A percentile compares a stretch with the other conserved stretches of the same genome.
Evolutionary conservation across 495 filamentous ascomycete genomes (phyloP).

Genomic region (Penicillium cosmopolitanum): DNA sequence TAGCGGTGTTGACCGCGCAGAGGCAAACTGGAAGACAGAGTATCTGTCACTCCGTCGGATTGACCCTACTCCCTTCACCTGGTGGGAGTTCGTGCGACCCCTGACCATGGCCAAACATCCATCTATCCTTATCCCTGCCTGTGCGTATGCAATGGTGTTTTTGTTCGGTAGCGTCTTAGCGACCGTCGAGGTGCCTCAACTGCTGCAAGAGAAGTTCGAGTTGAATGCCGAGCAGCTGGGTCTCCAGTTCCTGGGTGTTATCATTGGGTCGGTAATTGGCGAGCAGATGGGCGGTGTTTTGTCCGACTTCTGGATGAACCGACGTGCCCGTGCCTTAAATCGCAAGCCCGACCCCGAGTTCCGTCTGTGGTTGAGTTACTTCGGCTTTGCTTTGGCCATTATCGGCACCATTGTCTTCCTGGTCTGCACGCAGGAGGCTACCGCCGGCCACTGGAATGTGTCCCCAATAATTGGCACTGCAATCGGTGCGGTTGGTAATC

Average conservation of each 20-base stretch:
- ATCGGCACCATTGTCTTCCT: conserved; percentile 56
- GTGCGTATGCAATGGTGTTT: conserved; percentile 58
- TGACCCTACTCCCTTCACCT: conserved; percentile 50
- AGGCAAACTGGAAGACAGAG: conserved; percentile 37
- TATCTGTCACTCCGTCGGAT: conserved; percentile 51
- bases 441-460: conserved; percentile 48
- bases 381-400: conserved; percentile 50
- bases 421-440: conserved; percentile 43
- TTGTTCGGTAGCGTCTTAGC: conserved; percentile 47
- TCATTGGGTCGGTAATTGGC: conserved; percentile 57
- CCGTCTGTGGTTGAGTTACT: conserved; percentile 58
- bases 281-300: conserved; percentile 56
- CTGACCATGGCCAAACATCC: conserved; percentile 43
- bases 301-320: conserved; percentile 54
- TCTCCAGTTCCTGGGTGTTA: conserved; percentile 54
- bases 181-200: conserved; percentile 56
- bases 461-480: conserved; percentile 54
- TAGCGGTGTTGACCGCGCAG: conserved; percentile 21
- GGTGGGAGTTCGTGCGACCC: conserved; percentile 52
- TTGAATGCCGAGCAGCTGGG: conserved; percentile 58
- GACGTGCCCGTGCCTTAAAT: conserved; percentile 27
- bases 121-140: conserved; percentile 50
- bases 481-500: conserved; percentile 55
- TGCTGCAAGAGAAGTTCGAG: conserved; percentile 52
- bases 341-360: conserved; percentile 43